Conservation (phyloP, 2,329 filamentous ascomycete species). For the Epichloe bromicola region DNA sequence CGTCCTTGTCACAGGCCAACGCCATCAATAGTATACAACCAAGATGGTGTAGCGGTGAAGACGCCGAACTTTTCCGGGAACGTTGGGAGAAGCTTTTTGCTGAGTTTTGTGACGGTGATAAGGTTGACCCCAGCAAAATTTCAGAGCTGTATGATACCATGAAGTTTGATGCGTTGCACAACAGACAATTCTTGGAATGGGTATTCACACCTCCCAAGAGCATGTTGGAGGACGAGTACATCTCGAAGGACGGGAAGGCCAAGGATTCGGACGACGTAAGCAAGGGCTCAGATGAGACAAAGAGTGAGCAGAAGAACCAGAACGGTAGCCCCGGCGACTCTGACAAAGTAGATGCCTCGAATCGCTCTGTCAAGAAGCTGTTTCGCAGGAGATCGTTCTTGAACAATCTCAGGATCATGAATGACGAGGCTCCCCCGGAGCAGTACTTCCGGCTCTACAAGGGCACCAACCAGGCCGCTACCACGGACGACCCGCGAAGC, state of each 20-base stretch:
- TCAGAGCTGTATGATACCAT: constrained; percentile 98
- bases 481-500: constrained; percentile 72
- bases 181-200: constrained; percentile 93
- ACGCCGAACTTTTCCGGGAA: constrained; percentile 87
- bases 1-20: constrained; percentile 45
- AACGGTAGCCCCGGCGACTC: constrained; percentile 19
- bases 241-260: constrained; percentile 27
- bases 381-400: constrained; percentile 51
- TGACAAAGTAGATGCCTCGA: constrained; percentile 28
- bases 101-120: constrained; percentile 93
- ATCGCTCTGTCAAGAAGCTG: constrained; percentile 29
- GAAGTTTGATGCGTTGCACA: constrained; percentile 98
- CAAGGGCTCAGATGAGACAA: constrained; percentile 24
- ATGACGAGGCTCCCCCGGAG: constrained; percentile 45
- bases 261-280: constrained; percentile 28
- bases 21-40: constrained; percentile 63
- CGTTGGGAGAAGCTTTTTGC: constrained; percentile 97
- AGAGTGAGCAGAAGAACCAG: constrained; percentile 16
- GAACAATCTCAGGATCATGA: constrained; percentile 34
- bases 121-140: constrained; percentile 97
- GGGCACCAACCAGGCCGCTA: constrained; percentile 51
- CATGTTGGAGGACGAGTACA: constrained; percentile 61
- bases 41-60: constrained; percentile 93
- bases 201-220: constrained; percentile 78
- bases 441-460: constrained; percentile 87